These are phyloP conservation scores for Chlorella vulgaris DNA, from an alignment of 139 green algal species.

Conservation along the genomic window DNA sequence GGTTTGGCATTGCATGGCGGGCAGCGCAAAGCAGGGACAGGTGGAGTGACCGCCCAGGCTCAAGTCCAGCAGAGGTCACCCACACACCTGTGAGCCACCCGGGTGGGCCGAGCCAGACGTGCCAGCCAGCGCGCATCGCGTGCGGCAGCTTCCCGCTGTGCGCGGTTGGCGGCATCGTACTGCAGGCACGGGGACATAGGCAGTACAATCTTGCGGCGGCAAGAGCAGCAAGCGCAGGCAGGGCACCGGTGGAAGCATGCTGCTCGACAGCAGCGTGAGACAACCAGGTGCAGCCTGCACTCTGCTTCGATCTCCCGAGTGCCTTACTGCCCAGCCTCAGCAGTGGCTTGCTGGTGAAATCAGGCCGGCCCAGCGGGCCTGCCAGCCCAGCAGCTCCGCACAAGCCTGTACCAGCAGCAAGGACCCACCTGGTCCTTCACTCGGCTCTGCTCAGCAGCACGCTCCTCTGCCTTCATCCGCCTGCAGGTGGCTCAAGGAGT, in stretches of 20 bases:
- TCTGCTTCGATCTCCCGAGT: too few relatives aligned
- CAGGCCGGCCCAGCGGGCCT: too few relatives aligned
- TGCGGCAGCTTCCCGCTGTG: background rate
- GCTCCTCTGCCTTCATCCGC: slow-evolving; percentile 32
- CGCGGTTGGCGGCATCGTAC: slow-evolving; percentile 20
- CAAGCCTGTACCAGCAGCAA: background rate
- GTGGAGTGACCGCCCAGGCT: too few relatives aligned
- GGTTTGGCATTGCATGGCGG: background rate
- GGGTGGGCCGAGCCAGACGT: slow-evolving; percentile 16
- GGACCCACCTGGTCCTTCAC: slow-evolving; percentile 8
- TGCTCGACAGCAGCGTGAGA: too few relatives aligned
- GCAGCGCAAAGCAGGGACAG: background rate
- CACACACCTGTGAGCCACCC: background rate
- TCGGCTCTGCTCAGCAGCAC: slow-evolving; percentile 23
- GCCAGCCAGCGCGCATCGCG: slow-evolving; percentile 28
- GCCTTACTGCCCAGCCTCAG: too few relatives aligned
- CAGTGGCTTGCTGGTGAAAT: too few relatives aligned
- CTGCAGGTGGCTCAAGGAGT: background rate
- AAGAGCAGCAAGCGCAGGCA: background rate
- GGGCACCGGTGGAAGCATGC: too few relatives aligned
- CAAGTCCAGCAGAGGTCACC: background rate
- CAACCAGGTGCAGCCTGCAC: too few relatives aligned
- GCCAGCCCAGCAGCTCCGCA: too few relatives aligned
- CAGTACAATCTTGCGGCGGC: background rate
- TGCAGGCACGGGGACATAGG: background rate